phyloP scores from a whole-genome alignment of 352 stramenopile genomes.

The Phytophthora nicotianae region DNA sequence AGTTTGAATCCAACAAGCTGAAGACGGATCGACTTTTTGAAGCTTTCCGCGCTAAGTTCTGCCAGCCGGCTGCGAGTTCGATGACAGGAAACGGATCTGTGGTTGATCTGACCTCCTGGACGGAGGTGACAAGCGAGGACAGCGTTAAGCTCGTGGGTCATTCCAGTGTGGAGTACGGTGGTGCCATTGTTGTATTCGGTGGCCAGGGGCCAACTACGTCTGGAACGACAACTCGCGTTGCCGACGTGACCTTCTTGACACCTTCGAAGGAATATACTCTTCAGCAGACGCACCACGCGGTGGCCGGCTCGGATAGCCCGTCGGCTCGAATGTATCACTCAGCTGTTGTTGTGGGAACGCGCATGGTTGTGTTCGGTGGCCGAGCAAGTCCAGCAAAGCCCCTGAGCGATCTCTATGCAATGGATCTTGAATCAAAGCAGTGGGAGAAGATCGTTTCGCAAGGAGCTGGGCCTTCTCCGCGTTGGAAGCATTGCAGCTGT shows the following conservation, averaged over 20 bases:
- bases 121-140: slow-evolving; percentile 20
- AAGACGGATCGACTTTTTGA: slow-evolving; percentile 77
- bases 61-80: slow-evolving; percentile 2
- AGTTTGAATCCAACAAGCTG: slow-evolving; percentile 78
- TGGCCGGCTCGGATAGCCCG: slow-evolving; percentile 26
- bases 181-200: slow-evolving; percentile 67
- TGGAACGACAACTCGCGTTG: slow-evolving; percentile 65
- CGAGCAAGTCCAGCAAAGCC: slow-evolving; percentile 71
- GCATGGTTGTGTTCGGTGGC: slow-evolving; percentile 85
- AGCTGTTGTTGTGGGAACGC: slow-evolving; percentile 47
- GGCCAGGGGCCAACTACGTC: slow-evolving; percentile 62
- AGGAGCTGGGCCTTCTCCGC: slow-evolving; percentile 45
- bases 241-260: slow-evolving; percentile 50
- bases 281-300: slow-evolving; percentile 33
- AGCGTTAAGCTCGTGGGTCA: slow-evolving; percentile 71
- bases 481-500: slow-evolving; percentile 78
- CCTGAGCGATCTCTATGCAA: slow-evolving; percentile 66
- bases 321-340: slow-evolving; percentile 80
- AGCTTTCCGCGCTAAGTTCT: slow-evolving; percentile 58
- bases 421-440: slow-evolving; percentile 51
- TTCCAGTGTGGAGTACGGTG: slow-evolving; percentile 51
- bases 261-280: slow-evolving; percentile 31
- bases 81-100: slow-evolving; percentile 1
- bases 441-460: slow-evolving; percentile 45
- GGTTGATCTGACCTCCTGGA: slow-evolving; percentile 32